These are phyloP conservation scores for Brettanomyces sp. DNA, from an alignment of 805 yeast genomes.

Conservation along the genomic window DNA sequence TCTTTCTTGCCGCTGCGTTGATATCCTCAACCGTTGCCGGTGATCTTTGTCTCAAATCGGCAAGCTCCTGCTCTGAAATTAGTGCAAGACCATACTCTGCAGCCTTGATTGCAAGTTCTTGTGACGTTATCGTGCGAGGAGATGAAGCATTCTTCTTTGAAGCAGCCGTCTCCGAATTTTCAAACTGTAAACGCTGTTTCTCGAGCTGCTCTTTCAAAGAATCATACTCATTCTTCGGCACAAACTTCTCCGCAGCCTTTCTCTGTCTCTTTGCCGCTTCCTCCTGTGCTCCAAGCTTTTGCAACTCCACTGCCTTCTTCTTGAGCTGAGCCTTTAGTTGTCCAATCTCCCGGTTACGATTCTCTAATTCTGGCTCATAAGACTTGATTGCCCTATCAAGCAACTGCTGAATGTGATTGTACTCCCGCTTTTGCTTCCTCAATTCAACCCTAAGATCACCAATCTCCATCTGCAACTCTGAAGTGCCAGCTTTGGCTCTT, in stretches of 20 bases:
- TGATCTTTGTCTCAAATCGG: slow-evolving; percentile 8
- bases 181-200: neutral
- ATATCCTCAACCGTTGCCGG: slow-evolving; percentile 19
- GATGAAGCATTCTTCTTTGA: neutral
- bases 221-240: neutral
- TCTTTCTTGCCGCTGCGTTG: slow-evolving; percentile 30
- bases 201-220: neutral
- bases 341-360: neutral
- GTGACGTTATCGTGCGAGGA: slow-evolving; percentile 18
- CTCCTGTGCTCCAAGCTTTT: neutral
- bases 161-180: neutral
- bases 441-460: neutral
- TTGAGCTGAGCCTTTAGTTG: neutral
- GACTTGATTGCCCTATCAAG: neutral
- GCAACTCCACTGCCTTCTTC: slow-evolving; percentile 1
- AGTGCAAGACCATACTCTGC: slow-evolving; percentile 32
- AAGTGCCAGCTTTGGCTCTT: slow-evolving; percentile 4
- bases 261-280: neutral
- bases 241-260: neutral
- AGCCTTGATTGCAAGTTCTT: slow-evolving; percentile 29
- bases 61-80: slow-evolving; percentile 18
- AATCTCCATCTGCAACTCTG: slow-evolving; percentile 6
- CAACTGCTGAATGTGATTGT: neutral
- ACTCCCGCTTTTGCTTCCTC: neutral
- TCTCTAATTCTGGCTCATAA: neutral